phyloP scores from a whole-genome alignment of 305 asterid species.

The Salvia sclarea region DNA sequence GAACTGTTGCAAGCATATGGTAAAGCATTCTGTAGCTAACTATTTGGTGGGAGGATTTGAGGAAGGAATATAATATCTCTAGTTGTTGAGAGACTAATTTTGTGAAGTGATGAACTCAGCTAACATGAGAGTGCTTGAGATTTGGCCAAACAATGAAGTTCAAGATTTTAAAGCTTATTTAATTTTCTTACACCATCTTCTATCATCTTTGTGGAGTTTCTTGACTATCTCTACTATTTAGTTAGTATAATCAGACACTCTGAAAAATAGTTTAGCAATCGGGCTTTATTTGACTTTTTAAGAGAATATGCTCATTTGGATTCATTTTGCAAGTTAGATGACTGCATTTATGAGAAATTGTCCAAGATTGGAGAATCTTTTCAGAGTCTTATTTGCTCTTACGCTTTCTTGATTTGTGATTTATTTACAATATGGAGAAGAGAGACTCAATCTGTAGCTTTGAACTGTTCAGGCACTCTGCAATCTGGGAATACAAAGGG shows the following conservation, averaged over 20 bases:
- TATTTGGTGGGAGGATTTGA: background rate
- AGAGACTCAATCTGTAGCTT: background rate
- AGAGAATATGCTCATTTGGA: background rate
- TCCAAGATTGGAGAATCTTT: background rate
- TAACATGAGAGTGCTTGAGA: background rate
- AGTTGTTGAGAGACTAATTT: background rate
- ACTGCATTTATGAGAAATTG: background rate
- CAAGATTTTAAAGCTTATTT: background rate
- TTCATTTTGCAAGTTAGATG: conserved; percentile 6
- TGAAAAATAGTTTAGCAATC: background rate
- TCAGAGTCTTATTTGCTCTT: background rate
- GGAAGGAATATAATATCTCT: background rate
- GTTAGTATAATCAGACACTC: background rate
- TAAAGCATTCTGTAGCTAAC: background rate
- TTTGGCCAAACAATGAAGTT: background rate
- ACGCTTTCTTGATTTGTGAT: background rate
- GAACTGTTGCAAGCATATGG: background rate
- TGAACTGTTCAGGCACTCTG: conserved; percentile 27
- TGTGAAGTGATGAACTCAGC: background rate
- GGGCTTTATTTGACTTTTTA: too few relatives aligned
- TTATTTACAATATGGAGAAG: background rate
- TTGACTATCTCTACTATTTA: background rate
- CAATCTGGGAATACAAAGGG: conserved; percentile 25
- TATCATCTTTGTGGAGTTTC: background rate
- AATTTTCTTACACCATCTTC: background rate